Conservation (phyloP, 164 flowering plant genomes). For the Sextonia rubra region DNA sequence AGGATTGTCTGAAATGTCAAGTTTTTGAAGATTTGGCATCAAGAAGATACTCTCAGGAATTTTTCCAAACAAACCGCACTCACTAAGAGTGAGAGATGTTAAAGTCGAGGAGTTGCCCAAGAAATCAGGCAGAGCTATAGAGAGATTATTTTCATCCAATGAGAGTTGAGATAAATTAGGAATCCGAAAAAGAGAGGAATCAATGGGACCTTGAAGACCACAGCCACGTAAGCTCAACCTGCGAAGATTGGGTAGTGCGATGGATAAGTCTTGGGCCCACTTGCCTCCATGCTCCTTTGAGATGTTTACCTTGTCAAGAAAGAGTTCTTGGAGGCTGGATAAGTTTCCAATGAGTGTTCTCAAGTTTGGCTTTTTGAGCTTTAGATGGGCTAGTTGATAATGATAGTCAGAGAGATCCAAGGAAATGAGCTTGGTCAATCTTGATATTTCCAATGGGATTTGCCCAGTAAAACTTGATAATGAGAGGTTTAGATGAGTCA, state of each 20-base stretch:
- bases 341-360: constrained; percentile 23
- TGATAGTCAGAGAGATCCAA: constrained; percentile 15
- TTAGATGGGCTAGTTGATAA: too few species aligned
- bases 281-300: constrained; percentile 23
- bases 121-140: constrained; percentile 22
- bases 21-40: constrained; percentile 15
- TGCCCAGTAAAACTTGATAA: constrained; percentile 37
- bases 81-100: neutral
- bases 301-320: constrained; percentile 31
- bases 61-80: constrained; percentile 24
- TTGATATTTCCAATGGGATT: constrained; percentile 29
- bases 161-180: neutral
- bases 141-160: neutral
- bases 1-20: constrained; percentile 22
- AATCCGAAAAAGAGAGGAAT: neutral
- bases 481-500: constrained; percentile 41
- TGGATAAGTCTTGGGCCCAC: constrained; percentile 20
- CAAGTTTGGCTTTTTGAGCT: constrained; percentile 18
- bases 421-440: constrained; percentile 21
- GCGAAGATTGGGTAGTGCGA: constrained; percentile 24
- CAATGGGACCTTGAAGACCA: constrained; percentile 24
- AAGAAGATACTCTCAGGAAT: constrained; percentile 25
- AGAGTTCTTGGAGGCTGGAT: constrained; percentile 21
- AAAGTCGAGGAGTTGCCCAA: constrained; percentile 4
- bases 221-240: constrained; percentile 28